These are phyloP conservation scores for Pyronema omphalodes DNA, from an alignment of 495 filamentous ascomycete species.

Conservation along the genomic window DNA sequence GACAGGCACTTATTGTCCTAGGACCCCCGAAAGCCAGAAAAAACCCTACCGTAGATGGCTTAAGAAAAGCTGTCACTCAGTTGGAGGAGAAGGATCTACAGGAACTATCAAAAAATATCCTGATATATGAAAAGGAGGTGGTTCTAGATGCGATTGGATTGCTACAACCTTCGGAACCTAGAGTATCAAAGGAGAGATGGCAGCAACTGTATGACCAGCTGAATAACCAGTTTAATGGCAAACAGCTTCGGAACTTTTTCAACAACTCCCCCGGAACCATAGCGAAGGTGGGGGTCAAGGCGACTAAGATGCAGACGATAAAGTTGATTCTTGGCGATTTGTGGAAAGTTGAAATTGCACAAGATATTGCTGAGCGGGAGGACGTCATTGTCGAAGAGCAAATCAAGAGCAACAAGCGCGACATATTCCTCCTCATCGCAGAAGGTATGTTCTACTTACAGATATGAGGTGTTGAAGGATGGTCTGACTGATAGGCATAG, in stretches of 20 bases:
- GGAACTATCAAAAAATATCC: constrained; percentile 3
- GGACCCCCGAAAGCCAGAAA: constrained; percentile 2
- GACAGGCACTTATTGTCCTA: constrained; percentile 14
- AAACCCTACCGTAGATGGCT: constrained; percentile 3
- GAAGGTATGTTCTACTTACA: constrained; percentile 13
- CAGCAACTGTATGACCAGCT: constrained; percentile 13
- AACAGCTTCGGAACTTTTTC: constrained; percentile 15
- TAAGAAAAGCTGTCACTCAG: background rate
- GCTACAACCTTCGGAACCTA: constrained; percentile 1
- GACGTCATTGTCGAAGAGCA: constrained; percentile 15
- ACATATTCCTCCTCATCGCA: constrained; percentile 23
- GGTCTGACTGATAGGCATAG: constrained; percentile 14
- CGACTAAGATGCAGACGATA: constrained; percentile 7
- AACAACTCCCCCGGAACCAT: background rate
- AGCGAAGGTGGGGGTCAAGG: background rate
- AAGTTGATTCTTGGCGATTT: constrained; percentile 9
- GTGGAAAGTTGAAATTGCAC: constrained; percentile 15
- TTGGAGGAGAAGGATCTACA: constrained; percentile 6
- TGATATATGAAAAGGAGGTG: constrained; percentile 3
- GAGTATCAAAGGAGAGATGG: constrained; percentile 16
- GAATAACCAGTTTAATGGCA: constrained; percentile 8
- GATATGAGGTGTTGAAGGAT: background rate
- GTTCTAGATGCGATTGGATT: constrained; percentile 12
- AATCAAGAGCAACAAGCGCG: constrained; percentile 11
- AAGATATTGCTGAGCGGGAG: constrained; percentile 18